Evolutionary conservation across 345 rosid species (phyloP).

Genomic region (Chamaenerion angustifolium): DNA sequence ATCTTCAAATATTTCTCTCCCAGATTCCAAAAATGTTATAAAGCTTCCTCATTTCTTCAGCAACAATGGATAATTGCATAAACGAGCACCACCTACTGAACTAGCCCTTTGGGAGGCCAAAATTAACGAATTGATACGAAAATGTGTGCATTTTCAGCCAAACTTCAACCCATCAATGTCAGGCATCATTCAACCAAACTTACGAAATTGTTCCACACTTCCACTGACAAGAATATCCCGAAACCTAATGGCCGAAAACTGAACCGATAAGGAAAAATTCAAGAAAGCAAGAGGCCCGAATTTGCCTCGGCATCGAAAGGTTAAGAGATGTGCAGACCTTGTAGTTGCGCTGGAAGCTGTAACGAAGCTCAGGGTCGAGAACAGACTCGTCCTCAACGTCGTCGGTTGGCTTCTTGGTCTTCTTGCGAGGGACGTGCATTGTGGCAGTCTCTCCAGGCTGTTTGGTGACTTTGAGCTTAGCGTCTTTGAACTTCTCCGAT

Average conservation of each 20-base stretch:
- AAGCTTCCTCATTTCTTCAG: background rate
- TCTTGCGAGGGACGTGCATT: constrained; percentile 67
- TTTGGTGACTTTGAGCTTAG: constrained; percentile 63
- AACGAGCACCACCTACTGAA: too few relatives aligned
- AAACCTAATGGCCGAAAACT: too few relatives aligned
- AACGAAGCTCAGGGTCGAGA: constrained; percentile 92
- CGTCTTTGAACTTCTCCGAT: constrained; percentile 49
- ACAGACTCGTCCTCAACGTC: constrained; percentile 36
- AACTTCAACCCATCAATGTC: too few relatives aligned
- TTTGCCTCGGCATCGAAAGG: background rate
- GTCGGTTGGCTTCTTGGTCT: constrained; percentile 12
- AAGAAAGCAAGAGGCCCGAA: too few relatives aligned
- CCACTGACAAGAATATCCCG: too few relatives aligned
- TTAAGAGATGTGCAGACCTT: constrained; percentile 25
- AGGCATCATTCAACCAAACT: too few relatives aligned
- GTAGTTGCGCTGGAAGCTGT: constrained; percentile 88
- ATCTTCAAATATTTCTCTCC: background rate
- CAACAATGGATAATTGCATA: too few relatives aligned
- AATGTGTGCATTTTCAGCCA: too few relatives aligned
- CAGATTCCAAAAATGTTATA: background rate
- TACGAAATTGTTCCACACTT: too few relatives aligned
- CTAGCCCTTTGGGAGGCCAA: too few relatives aligned
- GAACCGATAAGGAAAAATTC: background rate
- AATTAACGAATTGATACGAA: too few relatives aligned
- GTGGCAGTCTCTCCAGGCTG: constrained; percentile 58